Base-by-base conservation (phyloP, 441 rosid genomes). In the Isatis lusitanica region DNA sequence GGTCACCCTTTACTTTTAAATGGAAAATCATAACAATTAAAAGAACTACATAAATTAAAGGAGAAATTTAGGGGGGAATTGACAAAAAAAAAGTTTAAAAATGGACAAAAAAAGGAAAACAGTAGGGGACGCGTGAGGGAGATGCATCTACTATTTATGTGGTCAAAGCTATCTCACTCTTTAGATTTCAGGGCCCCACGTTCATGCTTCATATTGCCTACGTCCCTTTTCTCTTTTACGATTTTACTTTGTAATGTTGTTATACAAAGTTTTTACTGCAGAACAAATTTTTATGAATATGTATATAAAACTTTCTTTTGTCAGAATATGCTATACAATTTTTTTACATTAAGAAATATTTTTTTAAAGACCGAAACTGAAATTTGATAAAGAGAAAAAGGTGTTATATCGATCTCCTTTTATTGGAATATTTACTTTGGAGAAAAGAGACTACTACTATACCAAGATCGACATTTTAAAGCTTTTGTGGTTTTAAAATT, bases 151-250 rank as follows among this genome's bases (percentile, higher is more conserved):
- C 50, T 24, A 26, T 26, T 7, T 8, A 43, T 67, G 53, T 68
- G 64, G 74, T 74, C 63, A 74, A 74, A 68, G 70, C 64, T 67
- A 59, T 66, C 31, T 56, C 51, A 57, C 53, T 67, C 73, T 59
- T 48, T 67, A 66, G 74, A 74, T 68, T 68, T 13, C 24, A 9
- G 66, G 78, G 9, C 42, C 78, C 78, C 69, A 52, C 69, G 4
- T 68, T 42, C 63, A 60, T 74, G 61, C 62, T 74, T 66, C 63
- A 67, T 51, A 59, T 60, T 33, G 47, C 78, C 68, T 60, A 67
- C 62, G 55, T 59, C 10, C 60, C 61, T 52, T 33, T 70, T 44
- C 26, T 11, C 11, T 56, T 51, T 65, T 21, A 16, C 15, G 2
- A 26, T 21, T 21, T 71, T 7, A 35, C 7, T 30, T 21, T 15